phyloP scores from a whole-genome alignment of 2,329 filamentous ascomycete species.

The Bimuria novae-zelandiae region DNA sequence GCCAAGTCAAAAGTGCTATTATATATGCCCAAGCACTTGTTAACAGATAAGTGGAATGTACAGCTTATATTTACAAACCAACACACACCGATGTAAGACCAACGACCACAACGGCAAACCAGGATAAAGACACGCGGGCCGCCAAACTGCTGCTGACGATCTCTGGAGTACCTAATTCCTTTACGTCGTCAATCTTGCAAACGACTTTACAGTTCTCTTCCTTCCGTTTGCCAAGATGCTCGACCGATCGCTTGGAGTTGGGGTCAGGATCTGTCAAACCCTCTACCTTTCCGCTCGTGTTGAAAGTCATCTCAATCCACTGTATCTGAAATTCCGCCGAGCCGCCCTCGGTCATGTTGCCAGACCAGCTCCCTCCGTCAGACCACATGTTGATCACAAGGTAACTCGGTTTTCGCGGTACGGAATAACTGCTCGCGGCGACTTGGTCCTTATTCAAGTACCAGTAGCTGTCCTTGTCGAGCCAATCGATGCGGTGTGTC shows the following conservation, averaged over 20 bases:
- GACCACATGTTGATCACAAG: conserved; percentile 66
- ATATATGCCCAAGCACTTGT: neutral
- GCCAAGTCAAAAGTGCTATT: neutral
- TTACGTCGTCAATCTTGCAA: conserved; percentile 45
- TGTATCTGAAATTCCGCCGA: conserved; percentile 63
- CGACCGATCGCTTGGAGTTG: conserved; percentile 23
- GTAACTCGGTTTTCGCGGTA: conserved; percentile 57
- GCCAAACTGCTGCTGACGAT: conserved; percentile 29
- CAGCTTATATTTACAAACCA: conserved; percentile 18
- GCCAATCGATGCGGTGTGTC: conserved; percentile 66
- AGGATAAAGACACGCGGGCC: conserved; percentile 29
- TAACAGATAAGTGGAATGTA: too few relatives aligned
- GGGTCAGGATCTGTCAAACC: conserved; percentile 20
- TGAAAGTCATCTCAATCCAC: conserved; percentile 66
- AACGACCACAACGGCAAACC: conserved; percentile 30
- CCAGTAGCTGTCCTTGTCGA: conserved; percentile 59
- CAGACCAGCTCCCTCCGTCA: conserved; percentile 64
- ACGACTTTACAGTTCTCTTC: conserved; percentile 39
- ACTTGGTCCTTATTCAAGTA: conserved; percentile 58
- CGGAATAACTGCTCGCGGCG: conserved; percentile 60
- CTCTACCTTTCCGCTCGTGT: conserved; percentile 42
- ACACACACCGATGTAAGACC: conserved; percentile 25
- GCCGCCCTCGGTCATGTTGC: conserved; percentile 59
- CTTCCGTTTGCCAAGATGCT: conserved; percentile 22
- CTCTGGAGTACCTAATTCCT: conserved; percentile 41